Percentiles rank a stretch among this genome's conserved stretches.
Evolutionary conservation across 345 rosid genomes (phyloP).

Genomic region (Alliaria petiolata): DNA sequence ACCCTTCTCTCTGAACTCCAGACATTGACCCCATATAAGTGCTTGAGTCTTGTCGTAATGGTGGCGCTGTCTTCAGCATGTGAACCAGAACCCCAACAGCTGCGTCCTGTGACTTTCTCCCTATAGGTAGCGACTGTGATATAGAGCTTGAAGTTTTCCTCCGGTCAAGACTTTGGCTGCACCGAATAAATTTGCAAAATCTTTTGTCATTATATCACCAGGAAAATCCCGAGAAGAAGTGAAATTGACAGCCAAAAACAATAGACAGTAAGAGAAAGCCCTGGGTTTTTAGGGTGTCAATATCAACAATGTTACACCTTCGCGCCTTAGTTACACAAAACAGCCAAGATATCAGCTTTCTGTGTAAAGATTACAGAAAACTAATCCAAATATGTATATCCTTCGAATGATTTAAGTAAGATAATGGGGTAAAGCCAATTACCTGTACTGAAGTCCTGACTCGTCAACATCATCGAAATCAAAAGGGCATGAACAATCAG

Average conservation of each 20-base stretch:
- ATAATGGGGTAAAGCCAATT: not conserved
- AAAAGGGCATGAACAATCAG: slow-evolving; percentile 85
- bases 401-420: not conserved
- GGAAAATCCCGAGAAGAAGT: not conserved
- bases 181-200: slow-evolving; percentile 4
- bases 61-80: slow-evolving; percentile 76
- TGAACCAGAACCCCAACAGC: slow-evolving; percentile 89
- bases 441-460: slow-evolving; percentile 63
- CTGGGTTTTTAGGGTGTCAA: not conserved
- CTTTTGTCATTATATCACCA: not conserved
- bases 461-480: slow-evolving; percentile 80
- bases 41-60: slow-evolving; percentile 70
- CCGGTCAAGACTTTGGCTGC: slow-evolving; percentile 48
- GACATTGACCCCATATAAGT: slow-evolving; percentile 50
- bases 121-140: slow-evolving; percentile 41
- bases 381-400: not conserved
- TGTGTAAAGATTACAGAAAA: not conserved
- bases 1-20: slow-evolving; percentile 45
- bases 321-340: not conserved
- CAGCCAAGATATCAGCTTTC: not conserved
- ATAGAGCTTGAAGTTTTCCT: slow-evolving; percentile 41
- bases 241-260: not conserved
- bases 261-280: not conserved
- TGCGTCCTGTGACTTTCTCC: slow-evolving; percentile 73
- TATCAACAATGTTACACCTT: not conserved